Evolutionary conservation across 2,329 filamentous ascomycete species (phyloP).

Genomic region (Fusarium sterilihyphosum): DNA sequence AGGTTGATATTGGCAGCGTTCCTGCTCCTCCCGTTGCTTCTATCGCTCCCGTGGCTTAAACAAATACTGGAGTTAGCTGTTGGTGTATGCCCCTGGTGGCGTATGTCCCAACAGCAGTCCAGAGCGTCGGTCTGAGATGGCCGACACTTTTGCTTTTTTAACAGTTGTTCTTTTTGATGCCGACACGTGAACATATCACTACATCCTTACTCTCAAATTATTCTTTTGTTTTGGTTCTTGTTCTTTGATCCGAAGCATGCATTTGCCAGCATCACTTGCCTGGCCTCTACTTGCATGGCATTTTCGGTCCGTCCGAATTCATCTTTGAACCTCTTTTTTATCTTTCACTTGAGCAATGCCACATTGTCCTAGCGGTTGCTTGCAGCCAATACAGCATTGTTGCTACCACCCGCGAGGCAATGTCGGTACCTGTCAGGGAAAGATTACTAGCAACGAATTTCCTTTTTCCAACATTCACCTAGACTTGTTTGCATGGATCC

Average conservation of each 20-base stretch:
- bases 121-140: slow-evolving; percentile 11
- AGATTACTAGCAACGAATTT: slow-evolving; percentile 43
- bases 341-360: slow-evolving; percentile 28
- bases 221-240: slow-evolving; percentile 47
- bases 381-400: background rate
- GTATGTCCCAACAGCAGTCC: slow-evolving; percentile 18
- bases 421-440: slow-evolving; percentile 18
- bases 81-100: slow-evolving; percentile 5
- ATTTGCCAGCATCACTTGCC: slow-evolving; percentile 42
- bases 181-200: slow-evolving; percentile 45
- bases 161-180: slow-evolving; percentile 42
- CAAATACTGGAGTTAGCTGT: slow-evolving; percentile 15
- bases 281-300: slow-evolving; percentile 43
- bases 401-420: slow-evolving; percentile 3
- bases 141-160: slow-evolving; percentile 37
- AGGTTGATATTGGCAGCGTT: slow-evolving; percentile 56
- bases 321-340: slow-evolving; percentile 40
- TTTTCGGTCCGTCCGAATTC: slow-evolving; percentile 45
- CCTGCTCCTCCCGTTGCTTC: slow-evolving; percentile 58
- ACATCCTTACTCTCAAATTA: slow-evolving; percentile 35
- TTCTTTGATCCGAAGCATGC: slow-evolving; percentile 46
- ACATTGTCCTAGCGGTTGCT: slow-evolving; percentile 7
- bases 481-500: slow-evolving; percentile 44
- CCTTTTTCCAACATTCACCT: slow-evolving; percentile 44
- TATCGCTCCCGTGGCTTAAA: slow-evolving; percentile 54